Conservation (phyloP, 257 asterid genomes). For the Knoxia roxburghii region DNA sequence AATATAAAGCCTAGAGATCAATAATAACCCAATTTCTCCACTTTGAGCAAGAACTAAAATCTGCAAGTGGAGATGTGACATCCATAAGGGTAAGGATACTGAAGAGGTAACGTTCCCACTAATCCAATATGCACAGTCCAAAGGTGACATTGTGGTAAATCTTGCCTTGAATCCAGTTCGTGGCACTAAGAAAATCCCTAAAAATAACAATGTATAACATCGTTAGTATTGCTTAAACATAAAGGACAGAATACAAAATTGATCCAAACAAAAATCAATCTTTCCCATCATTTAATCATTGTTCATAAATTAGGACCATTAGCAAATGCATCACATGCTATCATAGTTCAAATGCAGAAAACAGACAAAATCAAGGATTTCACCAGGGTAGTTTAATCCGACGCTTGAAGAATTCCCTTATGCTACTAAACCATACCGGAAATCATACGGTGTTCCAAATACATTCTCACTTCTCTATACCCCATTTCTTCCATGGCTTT, state of each 20-base stretch:
- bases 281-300: background rate
- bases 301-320: background rate
- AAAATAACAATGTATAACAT: background rate
- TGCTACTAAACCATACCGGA: slow-evolving; percentile 73
- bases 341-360: background rate
- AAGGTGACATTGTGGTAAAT: slow-evolving; percentile 76
- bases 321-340: background rate
- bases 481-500: slow-evolving; percentile 52
- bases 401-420: slow-evolving; percentile 52
- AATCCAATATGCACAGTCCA: slow-evolving; percentile 83
- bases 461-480: slow-evolving; percentile 44
- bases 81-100: slow-evolving; percentile 46
- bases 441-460: slow-evolving; percentile 88
- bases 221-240: background rate
- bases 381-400: slow-evolving; percentile 46
- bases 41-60: background rate
- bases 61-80: background rate
- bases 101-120: slow-evolving; percentile 90
- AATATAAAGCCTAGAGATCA: background rate
- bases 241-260: background rate
- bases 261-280: background rate
- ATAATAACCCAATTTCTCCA: background rate
- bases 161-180: slow-evolving; percentile 78
- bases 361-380: slow-evolving; percentile 3
- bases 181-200: slow-evolving; percentile 17